These are phyloP conservation scores for Teratosphaeriaceae sp. DNA, from an alignment of 2,329 filamentous ascomycete genomes.

Conservation along the genomic window DNA sequence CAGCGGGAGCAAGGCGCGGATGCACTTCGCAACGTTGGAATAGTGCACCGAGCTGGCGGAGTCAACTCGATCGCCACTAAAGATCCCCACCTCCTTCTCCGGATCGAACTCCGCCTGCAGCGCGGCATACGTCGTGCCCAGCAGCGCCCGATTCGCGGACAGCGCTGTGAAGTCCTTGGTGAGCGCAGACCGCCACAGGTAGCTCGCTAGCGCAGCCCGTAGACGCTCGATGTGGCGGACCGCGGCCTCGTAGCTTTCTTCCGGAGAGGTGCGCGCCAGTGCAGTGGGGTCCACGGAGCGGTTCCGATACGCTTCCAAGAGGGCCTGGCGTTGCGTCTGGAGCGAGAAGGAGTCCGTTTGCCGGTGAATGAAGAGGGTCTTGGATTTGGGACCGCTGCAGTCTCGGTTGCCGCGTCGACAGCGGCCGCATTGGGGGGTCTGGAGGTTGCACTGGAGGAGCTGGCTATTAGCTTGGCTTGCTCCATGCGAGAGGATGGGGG, in stretches of 20 bases:
- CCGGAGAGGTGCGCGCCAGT: background rate
- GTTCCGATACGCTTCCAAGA: background rate
- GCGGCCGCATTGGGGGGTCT: background rate
- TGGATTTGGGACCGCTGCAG: background rate
- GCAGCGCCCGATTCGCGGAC: background rate
- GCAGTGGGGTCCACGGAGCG: background rate
- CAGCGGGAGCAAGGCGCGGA: background rate
- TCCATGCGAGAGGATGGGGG: background rate
- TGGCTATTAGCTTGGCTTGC: background rate
- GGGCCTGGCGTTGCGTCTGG: background rate
- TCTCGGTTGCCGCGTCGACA: background rate
- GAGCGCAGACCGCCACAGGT: background rate
- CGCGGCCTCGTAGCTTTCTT: background rate
- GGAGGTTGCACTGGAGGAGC: background rate
- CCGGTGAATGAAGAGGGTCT: background rate
- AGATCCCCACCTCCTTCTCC: background rate
- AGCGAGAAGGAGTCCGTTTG: background rate
- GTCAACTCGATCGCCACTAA: background rate
- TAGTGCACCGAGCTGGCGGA: background rate
- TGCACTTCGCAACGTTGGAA: background rate
- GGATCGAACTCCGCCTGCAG: background rate
- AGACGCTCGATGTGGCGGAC: background rate
- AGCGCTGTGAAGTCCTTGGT: background rate
- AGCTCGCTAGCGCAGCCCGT: background rate
- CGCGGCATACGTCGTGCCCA: background rate